Base-by-base conservation (phyloP, 164 flowering plant genomes). In the Umbellularia californica region DNA sequence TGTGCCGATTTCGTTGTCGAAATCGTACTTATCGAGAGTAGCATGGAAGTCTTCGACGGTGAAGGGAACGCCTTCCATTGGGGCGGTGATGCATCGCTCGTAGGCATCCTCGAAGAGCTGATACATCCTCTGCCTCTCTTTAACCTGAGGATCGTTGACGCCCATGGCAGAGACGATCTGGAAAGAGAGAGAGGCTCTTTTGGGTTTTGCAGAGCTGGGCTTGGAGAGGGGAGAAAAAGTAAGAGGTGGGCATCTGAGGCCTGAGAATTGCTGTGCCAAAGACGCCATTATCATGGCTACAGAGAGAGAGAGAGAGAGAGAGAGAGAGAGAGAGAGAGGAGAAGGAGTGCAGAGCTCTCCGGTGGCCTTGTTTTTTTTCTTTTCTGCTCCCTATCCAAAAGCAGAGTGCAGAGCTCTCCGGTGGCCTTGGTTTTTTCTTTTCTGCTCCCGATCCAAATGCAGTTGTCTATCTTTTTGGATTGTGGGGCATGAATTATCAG, bases 21-120 rank as follows among this genome's bases (percentile, higher is more conserved):
- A 90, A 85, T 92, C 96, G 76, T 90, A 90, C 82, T 91, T 91
- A 2, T 89, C 92, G 58, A 94, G 80, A 55, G 96, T 90, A 58
- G 89, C 5, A 63, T 87, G 75, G 72, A 94, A 94, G 33, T 90
- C 90, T 0, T 92, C 92, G 50, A 84, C 41, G 30, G 88, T 83
- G 85, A 94, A 94, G 69, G 90, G 14, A 10, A 94, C 86, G 68
- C 95, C 96, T 72, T 94, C 92, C 86, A 82, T 83, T 13, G 98
- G 98, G 24, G 95, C 80, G 47, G 88, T 86, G 23, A 91, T 87
- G 76, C 98, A 94, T 6, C 96, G 82, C 55, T 94, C 97, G 70
- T 84, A 85, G 25, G 98, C 98, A 0, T 92, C 97, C 69, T 92
- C 87, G 72, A 94, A 94, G 74, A 92, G 74, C 20, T 90, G 82